These are phyloP conservation scores for Naegleria lovaniensis DNA, from an alignment of 208 protist species.

Conservation along the genomic window DNA sequence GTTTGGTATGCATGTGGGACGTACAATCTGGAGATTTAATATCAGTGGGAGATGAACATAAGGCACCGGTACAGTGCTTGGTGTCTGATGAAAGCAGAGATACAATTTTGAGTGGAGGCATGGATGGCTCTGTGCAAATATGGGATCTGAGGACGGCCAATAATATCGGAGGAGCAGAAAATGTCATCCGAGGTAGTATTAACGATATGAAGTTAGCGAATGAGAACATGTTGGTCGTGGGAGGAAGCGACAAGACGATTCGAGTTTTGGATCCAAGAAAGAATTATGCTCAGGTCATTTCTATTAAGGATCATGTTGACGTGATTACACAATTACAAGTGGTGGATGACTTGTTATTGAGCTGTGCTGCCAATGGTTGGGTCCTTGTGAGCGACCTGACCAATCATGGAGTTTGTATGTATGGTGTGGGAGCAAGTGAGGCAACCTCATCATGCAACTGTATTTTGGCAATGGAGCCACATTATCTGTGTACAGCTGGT, in stretches of 20 bases:
- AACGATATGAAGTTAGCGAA: background rate
- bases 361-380: background rate
- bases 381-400: background rate
- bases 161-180: background rate
- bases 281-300: background rate
- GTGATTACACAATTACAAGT: background rate
- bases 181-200: background rate
- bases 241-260: slow-evolving; percentile 1
- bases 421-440: background rate
- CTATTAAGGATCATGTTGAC: background rate
- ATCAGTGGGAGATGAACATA: background rate
- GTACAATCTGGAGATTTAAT: background rate
- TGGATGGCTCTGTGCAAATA: background rate
- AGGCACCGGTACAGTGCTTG: background rate
- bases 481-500: background rate
- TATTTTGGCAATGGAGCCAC: background rate
- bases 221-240: too few relatives aligned
- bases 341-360: background rate
- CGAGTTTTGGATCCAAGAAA: slow-evolving; percentile 1
- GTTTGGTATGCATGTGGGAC: background rate
- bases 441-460: background rate
- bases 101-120: background rate
- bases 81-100: background rate
- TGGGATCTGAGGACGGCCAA: slow-evolving; percentile 1
- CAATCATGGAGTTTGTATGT: background rate